phyloP scores from a whole-genome alignment of 139 green algal genomes.

The Chlamydomonas incerta region DNA sequence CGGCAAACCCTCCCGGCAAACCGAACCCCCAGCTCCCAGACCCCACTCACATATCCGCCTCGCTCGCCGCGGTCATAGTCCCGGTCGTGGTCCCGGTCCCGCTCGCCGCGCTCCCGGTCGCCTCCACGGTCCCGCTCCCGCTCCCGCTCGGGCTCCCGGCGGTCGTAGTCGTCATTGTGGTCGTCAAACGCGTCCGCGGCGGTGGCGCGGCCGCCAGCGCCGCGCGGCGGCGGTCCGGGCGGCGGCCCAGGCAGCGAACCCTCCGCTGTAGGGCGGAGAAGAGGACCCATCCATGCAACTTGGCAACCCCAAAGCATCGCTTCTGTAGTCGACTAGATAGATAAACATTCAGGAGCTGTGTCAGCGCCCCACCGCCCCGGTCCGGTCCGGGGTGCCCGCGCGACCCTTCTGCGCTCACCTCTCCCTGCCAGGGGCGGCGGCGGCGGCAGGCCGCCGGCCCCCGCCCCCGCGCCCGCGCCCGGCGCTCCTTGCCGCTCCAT shows the following conservation, averaged over 20 bases:
- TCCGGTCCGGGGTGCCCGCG: no score
- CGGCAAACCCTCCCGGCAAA: no score
- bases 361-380: no score
- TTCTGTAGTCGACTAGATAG: no score
- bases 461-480: conserved; percentile 31
- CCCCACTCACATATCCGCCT: conserved; percentile 27
- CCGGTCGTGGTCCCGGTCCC: not conserved
- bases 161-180: conserved; percentile 12
- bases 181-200: conserved; percentile 26
- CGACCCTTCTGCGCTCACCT: not conserved
- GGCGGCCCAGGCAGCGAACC: conserved; percentile 14
- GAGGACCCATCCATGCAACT: not conserved
- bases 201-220: not conserved
- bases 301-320: no score
- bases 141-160: not conserved
- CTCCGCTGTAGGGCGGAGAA: not conserved
- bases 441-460: conserved; percentile 10
- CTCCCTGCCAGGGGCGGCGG: not conserved
- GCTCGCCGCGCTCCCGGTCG: not conserved
- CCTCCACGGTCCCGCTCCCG: not conserved
- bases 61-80: not conserved
- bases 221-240: conserved; percentile 25
- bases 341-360: no score
- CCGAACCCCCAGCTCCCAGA: no score
- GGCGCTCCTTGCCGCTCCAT: conserved; percentile 81